A percentile compares a stretch with the other conserved stretches of the same genome.
Conservation (phyloP, 306 rosid genomes). For the Glycine tomentella region DNA sequence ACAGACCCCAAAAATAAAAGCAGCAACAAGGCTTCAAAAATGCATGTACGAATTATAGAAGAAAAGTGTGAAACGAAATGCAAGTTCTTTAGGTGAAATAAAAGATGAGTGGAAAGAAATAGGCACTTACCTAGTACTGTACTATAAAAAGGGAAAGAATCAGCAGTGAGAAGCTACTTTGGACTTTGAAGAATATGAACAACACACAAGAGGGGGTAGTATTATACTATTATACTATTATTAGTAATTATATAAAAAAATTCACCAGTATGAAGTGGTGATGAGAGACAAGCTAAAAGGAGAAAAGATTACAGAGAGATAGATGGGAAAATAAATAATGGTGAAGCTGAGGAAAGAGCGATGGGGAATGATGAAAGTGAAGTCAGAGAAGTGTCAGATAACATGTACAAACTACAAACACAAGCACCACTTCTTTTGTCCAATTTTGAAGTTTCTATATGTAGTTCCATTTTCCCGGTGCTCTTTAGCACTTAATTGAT, state of each 20-base stretch:
- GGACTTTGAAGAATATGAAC: constrained; percentile 34
- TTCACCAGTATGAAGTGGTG: constrained; percentile 39
- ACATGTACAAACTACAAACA: constrained; percentile 35
- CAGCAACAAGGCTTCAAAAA: constrained; percentile 32
- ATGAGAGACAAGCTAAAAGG: constrained; percentile 37
- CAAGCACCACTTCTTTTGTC: constrained; percentile 53
- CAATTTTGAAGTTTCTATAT: constrained; percentile 45
- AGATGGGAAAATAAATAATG: constrained; percentile 45
- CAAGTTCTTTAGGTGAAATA: constrained; percentile 1
- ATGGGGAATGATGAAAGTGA: constrained; percentile 48
- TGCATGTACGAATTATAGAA: constrained; percentile 30
- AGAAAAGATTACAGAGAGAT: constrained; percentile 52
- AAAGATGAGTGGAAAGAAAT: constrained; percentile 46
- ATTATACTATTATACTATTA: not conserved
- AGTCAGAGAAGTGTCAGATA: constrained; percentile 53
- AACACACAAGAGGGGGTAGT: constrained; percentile 19
- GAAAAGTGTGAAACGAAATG: constrained; percentile 9
- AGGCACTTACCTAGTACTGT: constrained; percentile 55
- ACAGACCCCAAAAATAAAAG: not conserved
- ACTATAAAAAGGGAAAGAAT: constrained; percentile 28
- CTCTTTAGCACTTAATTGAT: not conserved
- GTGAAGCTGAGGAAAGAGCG: constrained; percentile 37
- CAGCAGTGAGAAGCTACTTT: constrained; percentile 41
- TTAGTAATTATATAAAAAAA: not conserved
- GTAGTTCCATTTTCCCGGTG: not conserved